A percentile compares a stretch with the other conserved stretches of the same genome.
Conservation (phyloP, 441 rosid genomes). For the Populus tomentosa region DNA sequence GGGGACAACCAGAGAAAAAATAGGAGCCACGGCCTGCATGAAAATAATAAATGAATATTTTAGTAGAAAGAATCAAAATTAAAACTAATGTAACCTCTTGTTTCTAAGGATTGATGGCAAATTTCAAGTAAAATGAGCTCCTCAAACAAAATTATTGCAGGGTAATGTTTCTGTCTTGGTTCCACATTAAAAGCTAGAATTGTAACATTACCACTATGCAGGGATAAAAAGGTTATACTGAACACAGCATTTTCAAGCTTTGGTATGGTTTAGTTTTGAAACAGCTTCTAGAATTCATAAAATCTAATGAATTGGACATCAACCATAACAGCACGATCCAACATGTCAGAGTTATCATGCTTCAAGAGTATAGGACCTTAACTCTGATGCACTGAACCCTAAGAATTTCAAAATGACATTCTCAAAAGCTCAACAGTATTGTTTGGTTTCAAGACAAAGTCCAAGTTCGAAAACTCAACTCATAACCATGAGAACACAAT, state of each 20-base stretch:
- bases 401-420: background rate
- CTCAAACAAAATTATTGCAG: background rate
- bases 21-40: conserved; percentile 81
- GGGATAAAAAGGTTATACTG: background rate
- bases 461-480: background rate
- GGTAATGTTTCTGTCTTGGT: background rate
- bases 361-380: background rate
- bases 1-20: conserved; percentile 79
- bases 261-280: background rate
- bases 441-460: background rate
- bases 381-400: background rate
- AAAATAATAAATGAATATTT: background rate
- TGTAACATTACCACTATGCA: background rate
- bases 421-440: background rate
- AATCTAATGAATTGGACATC: background rate
- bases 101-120: background rate
- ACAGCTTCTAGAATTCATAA: background rate
- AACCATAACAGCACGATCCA: background rate
- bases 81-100: background rate
- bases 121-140: background rate
- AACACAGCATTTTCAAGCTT: background rate
- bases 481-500: background rate
- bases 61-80: background rate
- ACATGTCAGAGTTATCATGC: background rate
- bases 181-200: background rate